Percentiles rank a stretch among this genome's conserved stretches.
Evolutionary conservation across 2,329 filamentous ascomycete genomes (phyloP).

Genomic region (Pseudogymnoascus sp.): DNA sequence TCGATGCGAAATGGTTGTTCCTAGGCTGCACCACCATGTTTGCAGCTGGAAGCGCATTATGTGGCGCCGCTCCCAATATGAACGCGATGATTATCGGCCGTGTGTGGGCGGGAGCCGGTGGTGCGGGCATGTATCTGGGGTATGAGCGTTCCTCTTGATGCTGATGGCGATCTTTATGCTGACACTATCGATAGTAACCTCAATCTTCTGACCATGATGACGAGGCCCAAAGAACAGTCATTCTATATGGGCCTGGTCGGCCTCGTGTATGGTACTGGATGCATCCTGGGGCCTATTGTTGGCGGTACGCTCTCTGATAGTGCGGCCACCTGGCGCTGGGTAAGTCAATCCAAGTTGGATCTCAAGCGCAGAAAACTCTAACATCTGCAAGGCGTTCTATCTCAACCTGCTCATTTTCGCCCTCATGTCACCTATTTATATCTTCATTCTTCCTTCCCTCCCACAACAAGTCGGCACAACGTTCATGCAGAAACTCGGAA

Average conservation of each 20-base stretch:
- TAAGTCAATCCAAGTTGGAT: too few species aligned
- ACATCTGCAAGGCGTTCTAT: constrained; percentile 24
- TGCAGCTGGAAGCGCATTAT: constrained; percentile 18
- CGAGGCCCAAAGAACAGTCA: constrained; percentile 24
- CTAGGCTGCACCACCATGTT: background rate
- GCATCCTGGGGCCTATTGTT: constrained; percentile 32
- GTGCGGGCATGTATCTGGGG: constrained; percentile 25
- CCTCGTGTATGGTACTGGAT: constrained; percentile 31
- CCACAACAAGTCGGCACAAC: constrained; percentile 25
- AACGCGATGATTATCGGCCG: constrained; percentile 22
- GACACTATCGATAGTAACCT: constrained; percentile 12
- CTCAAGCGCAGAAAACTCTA: too few species aligned
- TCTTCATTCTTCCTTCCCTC: constrained; percentile 33
- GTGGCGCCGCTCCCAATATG: constrained; percentile 20
- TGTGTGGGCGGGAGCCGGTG: constrained; percentile 19
- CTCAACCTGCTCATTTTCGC: constrained; percentile 29
- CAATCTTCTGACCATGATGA: constrained; percentile 25
- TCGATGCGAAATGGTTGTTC: constrained; percentile 12
- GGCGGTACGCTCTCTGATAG: constrained; percentile 29
- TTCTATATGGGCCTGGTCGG: constrained; percentile 27
- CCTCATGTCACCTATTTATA: constrained; percentile 19
- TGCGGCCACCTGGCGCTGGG: constrained; percentile 33
- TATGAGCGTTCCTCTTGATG: background rate
- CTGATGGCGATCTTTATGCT: too few species aligned
- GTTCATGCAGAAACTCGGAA: constrained; percentile 13